Evolutionary conservation across 2,329 filamentous ascomycete genomes (phyloP).

Genomic region (Malbranchea zuffiana): DNA sequence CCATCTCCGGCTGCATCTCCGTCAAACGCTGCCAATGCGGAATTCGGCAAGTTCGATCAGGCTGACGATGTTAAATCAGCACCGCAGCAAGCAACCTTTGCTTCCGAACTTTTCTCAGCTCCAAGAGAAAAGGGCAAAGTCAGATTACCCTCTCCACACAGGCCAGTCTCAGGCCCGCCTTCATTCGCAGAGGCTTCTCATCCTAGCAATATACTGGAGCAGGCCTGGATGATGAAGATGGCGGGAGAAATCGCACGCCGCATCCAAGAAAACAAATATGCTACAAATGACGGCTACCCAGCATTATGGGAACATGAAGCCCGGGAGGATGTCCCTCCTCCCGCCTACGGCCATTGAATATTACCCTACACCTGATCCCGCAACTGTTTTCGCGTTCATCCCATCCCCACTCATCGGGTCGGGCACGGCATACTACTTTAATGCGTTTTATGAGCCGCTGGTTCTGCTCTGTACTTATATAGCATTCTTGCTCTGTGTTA

Average conservation of each 20-base stretch:
- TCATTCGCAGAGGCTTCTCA: conserved; percentile 12
- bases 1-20: background rate
- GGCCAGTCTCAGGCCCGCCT: background rate
- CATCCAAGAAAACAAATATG: conserved; percentile 71
- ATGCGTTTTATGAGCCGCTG: background rate
- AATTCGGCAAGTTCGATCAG: background rate
- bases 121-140: background rate
- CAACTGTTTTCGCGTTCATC: background rate
- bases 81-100: background rate
- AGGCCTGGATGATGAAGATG: conserved; percentile 53
- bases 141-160: conserved; percentile 2
- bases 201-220: conserved; percentile 34
- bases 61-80: conserved; percentile 1
- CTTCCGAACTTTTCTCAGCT: background rate
- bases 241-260: conserved; percentile 76
- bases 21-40: background rate
- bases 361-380: background rate
- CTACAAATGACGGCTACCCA: conserved; percentile 23
- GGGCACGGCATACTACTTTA: conserved; percentile 2
- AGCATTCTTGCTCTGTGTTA: conserved; percentile 5
- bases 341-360: conserved; percentile 35
- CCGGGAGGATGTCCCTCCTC: conserved; percentile 32
- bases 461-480: conserved; percentile 8
- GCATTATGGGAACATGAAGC: conserved; percentile 29
- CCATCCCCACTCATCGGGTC: conserved; percentile 4